Base-by-base conservation (phyloP, 371 early-diverging fungal species). In the Rhizopus stolonifer region DNA sequence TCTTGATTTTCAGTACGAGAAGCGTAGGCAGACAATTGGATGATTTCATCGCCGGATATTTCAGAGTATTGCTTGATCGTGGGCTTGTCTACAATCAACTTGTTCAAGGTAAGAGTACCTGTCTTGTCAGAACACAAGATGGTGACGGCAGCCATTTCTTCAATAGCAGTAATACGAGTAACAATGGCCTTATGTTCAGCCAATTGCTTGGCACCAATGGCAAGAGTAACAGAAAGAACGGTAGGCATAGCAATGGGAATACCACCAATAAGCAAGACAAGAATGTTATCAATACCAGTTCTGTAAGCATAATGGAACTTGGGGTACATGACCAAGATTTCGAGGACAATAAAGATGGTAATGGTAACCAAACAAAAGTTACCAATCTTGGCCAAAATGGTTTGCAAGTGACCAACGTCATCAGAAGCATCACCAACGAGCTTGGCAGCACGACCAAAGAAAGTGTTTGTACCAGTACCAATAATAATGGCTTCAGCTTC, bases 91-190 rank as follows among this genome's bases (percentile, higher is more conserved):
- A 93, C 88, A 65, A 80, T 84, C 72, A 95, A 87, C 77, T 92
- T 89, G 84, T 94, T 95, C 48, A 93, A 83, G 44, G 98, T 97
- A 52, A 97, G 79, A 18, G 98, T 97, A 54, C 98, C 98, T 10
- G 98, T 97, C 84, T 97, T 97, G 79, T 96, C 97, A 14, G 93
- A 90, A 79, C 95, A 95, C 58, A 97, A 90, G 52, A 95, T 90
- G 58, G 87, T 86, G 45, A 92, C 92, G 56, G 92, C 92, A 18
- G 95, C 96, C 68, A 98, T 83, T 57, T 92, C 93, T 74, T 97
- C 98, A 51, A 95, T 91, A 38, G 88, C 88, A 19, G 89, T 84
- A 58, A 96, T 84, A 42, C 87, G 85, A 24, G 93, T 85, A 29
- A 96, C 95, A 56, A 97, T 93, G 7, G 94, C 95, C 68, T 92